These are phyloP conservation scores for Aurinia saxatilis DNA, from an alignment of 345 rosid species.

Conservation along the genomic window DNA sequence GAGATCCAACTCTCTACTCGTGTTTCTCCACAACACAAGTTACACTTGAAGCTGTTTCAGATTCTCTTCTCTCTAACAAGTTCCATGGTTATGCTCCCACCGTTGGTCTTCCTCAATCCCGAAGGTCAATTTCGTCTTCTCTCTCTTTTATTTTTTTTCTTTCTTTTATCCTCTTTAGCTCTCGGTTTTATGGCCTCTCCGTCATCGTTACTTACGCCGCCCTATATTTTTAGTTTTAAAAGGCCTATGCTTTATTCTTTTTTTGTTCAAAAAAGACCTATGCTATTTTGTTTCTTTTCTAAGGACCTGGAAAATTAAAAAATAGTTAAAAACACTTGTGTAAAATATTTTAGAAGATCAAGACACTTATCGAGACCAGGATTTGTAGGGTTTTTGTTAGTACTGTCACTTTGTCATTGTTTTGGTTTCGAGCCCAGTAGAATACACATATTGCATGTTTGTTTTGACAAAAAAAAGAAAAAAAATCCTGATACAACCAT, in stretches of 20 bases:
- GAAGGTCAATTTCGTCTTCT: constrained; percentile 50
- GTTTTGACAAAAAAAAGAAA: neutral
- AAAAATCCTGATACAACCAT: neutral
- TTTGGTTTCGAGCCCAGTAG: no score
- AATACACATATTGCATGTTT: no score
- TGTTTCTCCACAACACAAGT: constrained; percentile 65
- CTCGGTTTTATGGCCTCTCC: neutral
- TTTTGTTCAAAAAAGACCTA: no score
- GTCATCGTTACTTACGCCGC: neutral
- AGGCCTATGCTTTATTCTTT: no score
- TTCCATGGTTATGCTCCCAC: constrained; percentile 96
- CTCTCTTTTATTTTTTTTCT: neutral
- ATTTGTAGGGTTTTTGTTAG: no score
- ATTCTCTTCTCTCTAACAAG: constrained; percentile 61
- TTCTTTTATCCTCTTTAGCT: neutral
- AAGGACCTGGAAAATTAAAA: no score
- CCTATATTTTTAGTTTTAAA: no score
- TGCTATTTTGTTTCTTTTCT: no score
- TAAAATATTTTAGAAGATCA: no score
- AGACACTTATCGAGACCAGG: no score
- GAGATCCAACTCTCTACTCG: constrained; percentile 81
- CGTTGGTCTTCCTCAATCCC: constrained; percentile 79
- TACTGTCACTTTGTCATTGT: no score
- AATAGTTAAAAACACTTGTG: no score
- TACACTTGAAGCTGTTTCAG: constrained; percentile 58